Percentiles rank a stretch among this genome's conserved stretches.
phyloP scores from a whole-genome alignment of 192 early-diverging fungal species.

The Backusella liffmaniae region DNA sequence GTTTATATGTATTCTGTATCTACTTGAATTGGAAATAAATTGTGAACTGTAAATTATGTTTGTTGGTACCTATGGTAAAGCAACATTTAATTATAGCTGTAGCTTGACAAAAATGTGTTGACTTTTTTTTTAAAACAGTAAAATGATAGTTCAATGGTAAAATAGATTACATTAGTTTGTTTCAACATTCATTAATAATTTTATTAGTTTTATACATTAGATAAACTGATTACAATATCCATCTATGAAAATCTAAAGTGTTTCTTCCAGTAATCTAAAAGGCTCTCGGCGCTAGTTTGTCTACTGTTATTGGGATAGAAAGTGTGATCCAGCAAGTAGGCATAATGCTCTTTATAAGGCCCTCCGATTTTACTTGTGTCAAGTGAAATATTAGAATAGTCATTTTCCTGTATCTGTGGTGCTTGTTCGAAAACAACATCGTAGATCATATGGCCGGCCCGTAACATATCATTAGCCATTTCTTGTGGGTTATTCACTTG shows the following conservation, averaged over 20 bases:
- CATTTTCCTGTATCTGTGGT: not conserved
- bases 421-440: not conserved
- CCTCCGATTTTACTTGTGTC: not conserved
- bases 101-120: no score
- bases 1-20: not conserved
- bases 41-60: no score
- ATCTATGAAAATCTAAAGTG: not conserved
- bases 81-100: no score
- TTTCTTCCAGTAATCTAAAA: not conserved
- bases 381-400: not conserved
- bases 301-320: not conserved
- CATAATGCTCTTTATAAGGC: not conserved
- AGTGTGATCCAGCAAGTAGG: not conserved
- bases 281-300: not conserved
- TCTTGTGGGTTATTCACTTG: not conserved
- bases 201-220: not conserved
- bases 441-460: not conserved
- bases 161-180: not conserved
- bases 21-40: not conserved
- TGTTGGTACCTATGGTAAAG: no score
- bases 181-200: not conserved
- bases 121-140: no score
- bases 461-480: not conserved
- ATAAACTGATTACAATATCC: not conserved
- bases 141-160: not conserved